Conservation (phyloP, 2,329 filamentous ascomycete genomes). For the Calonectria montana region DNA sequence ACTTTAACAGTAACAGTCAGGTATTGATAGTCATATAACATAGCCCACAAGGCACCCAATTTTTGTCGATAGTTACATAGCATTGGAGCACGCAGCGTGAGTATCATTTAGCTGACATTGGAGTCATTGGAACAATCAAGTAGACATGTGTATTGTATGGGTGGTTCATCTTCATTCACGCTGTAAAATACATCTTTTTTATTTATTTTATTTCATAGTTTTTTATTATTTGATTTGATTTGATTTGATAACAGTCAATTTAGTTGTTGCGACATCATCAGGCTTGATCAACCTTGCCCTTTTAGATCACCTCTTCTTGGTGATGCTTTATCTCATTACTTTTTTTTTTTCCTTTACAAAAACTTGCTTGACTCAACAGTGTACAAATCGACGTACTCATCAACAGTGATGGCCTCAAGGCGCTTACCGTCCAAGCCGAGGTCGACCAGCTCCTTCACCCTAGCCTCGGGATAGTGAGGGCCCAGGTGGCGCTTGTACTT, state of each 20-base stretch:
- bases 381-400: slow-evolving; percentile 93
- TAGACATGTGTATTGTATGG: too few relatives aligned
- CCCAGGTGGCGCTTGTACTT: slow-evolving; percentile 95
- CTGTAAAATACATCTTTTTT: slow-evolving; percentile 16
- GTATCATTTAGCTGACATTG: too few relatives aligned
- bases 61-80: too few relatives aligned
- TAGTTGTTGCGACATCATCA: slow-evolving; percentile 23
- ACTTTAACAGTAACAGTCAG: too few relatives aligned
- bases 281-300: slow-evolving; percentile 23
- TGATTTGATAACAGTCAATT: neutral
- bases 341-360: slow-evolving; percentile 38
- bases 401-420: slow-evolving; percentile 84
- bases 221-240: neutral
- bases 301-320: slow-evolving; percentile 15
- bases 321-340: neutral
- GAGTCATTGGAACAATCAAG: too few relatives aligned
- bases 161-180: too few relatives aligned
- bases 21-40: too few relatives aligned
- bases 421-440: slow-evolving; percentile 80
- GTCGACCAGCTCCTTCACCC: slow-evolving; percentile 85
- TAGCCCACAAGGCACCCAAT: too few relatives aligned
- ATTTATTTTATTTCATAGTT: slow-evolving; percentile 18
- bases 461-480: slow-evolving; percentile 81
- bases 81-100: too few relatives aligned
- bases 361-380: slow-evolving; percentile 73